A percentile compares a stretch with the other conserved stretches of the same genome.
phyloP scores from a whole-genome alignment of 2,329 filamentous ascomycete genomes.

The Arachnopeziza araneosa region DNA sequence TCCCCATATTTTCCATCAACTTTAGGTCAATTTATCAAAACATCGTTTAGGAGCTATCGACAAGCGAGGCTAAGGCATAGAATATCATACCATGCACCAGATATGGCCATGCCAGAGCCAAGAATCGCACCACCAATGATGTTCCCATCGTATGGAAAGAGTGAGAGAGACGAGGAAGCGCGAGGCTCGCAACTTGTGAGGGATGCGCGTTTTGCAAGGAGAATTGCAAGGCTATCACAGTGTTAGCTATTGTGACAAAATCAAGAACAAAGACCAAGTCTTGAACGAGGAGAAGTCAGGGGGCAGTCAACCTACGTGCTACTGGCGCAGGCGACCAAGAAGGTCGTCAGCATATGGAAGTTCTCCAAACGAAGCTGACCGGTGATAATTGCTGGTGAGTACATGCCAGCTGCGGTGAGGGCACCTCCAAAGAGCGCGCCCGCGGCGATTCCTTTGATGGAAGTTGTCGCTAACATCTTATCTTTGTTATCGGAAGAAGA shows the following conservation, averaged over 20 bases:
- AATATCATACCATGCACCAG: not conserved
- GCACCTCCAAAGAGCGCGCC: not conserved
- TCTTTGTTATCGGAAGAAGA: too few relatives aligned
- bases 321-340: not conserved
- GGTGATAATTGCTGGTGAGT: not conserved
- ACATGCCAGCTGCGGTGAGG: not conserved
- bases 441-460: not conserved
- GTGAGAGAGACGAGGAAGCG: slow-evolving; percentile 27
- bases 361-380: not conserved
- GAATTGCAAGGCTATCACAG: slow-evolving; percentile 38
- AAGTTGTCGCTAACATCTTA: not conserved
- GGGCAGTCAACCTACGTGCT: not conserved
- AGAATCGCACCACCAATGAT: slow-evolving; percentile 55
- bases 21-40: not conserved
- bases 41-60: not conserved
- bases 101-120: slow-evolving; percentile 55
- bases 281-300: not conserved
- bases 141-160: slow-evolving; percentile 44
- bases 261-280: not conserved
- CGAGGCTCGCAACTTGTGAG: slow-evolving; percentile 39
- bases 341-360: not conserved
- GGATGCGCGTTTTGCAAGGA: slow-evolving; percentile 38
- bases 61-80: not conserved
- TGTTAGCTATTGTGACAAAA: not conserved
- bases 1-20: too few relatives aligned